Conservation (phyloP, 768 basidiomycete species). For the Boletus sp. region DNA sequence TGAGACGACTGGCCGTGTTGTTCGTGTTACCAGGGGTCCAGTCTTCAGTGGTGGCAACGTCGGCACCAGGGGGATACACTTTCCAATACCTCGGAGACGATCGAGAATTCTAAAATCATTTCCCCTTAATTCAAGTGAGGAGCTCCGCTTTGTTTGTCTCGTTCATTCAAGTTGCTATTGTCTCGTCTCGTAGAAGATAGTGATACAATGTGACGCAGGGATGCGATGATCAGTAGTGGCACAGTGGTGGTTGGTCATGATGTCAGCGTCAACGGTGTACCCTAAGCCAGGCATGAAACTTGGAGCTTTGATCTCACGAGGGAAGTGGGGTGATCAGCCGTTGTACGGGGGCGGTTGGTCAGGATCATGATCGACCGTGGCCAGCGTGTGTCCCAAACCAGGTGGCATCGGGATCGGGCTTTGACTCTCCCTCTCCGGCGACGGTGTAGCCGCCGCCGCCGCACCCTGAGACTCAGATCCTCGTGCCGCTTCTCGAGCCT, state of each 20-base stretch:
- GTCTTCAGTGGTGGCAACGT: too few species aligned
- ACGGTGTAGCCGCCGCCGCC: neutral
- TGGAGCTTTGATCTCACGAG: neutral
- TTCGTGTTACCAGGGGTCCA: neutral
- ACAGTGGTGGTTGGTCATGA: neutral
- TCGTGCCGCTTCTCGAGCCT: conserved; percentile 35
- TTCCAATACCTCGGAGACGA: conserved; percentile 30
- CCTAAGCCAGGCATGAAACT: too few species aligned
- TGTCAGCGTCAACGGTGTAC: too few species aligned
- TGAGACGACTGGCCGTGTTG: neutral
- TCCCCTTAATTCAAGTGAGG: neutral
- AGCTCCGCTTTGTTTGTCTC: neutral
- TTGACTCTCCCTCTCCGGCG: neutral
- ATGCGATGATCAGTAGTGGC: neutral
- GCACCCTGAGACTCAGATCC: neutral
- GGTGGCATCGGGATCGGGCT: conserved; percentile 18
- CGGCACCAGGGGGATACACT: conserved; percentile 3
- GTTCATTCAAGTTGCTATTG: neutral
- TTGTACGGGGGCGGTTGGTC: conserved; percentile 24
- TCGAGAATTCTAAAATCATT: conserved; percentile 2
- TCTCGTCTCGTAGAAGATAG: neutral
- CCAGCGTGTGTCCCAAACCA: conserved; percentile 22
- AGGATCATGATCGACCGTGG: conserved; percentile 4
- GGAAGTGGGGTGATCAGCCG: conserved; percentile 1
- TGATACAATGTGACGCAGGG: conserved; percentile 2